phyloP scores from a whole-genome alignment of 148 eudicot genomes.

The Fagopyrum homotropicum region DNA sequence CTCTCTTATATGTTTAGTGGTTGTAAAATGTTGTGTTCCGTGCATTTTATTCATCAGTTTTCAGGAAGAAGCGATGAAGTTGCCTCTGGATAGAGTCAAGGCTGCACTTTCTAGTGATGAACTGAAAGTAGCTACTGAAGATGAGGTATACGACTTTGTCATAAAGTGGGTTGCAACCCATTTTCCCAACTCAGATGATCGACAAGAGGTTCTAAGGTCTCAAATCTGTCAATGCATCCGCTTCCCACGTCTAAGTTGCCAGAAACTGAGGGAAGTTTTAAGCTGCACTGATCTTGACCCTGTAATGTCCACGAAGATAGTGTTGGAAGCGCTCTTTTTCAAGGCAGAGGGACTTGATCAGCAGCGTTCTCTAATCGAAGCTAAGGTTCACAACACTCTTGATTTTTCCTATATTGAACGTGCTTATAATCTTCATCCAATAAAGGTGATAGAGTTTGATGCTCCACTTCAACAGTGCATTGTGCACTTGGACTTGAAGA shows the following conservation, averaged over 20 bases:
- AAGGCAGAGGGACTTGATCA: neutral
- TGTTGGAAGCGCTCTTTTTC: neutral
- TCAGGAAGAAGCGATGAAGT: neutral
- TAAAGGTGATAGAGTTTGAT: constrained; percentile 1
- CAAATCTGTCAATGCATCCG: neutral
- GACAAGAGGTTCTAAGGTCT: neutral
- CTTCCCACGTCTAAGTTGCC: neutral
- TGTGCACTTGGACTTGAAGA: neutral
- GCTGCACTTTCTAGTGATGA: neutral
- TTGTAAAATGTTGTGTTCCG: neutral
- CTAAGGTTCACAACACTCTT: neutral
- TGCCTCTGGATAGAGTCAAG: neutral
- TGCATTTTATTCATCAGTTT: neutral
- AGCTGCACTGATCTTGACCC: neutral
- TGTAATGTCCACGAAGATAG: neutral
- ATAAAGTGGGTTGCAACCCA: neutral
- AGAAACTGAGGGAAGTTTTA: neutral
- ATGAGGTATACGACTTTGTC: neutral
- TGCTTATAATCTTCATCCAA: neutral
- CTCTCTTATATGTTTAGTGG: neutral
- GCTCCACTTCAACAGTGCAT: neutral
- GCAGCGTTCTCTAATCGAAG: neutral
- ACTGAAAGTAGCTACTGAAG: neutral
- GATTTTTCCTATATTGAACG: neutral
- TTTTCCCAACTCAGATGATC: neutral